Percentiles rank a stretch among this genome's conserved stretches.
These are phyloP conservation scores for Penicillium angulare DNA, from an alignment of 495 filamentous ascomycete genomes.

Conservation along the genomic window DNA sequence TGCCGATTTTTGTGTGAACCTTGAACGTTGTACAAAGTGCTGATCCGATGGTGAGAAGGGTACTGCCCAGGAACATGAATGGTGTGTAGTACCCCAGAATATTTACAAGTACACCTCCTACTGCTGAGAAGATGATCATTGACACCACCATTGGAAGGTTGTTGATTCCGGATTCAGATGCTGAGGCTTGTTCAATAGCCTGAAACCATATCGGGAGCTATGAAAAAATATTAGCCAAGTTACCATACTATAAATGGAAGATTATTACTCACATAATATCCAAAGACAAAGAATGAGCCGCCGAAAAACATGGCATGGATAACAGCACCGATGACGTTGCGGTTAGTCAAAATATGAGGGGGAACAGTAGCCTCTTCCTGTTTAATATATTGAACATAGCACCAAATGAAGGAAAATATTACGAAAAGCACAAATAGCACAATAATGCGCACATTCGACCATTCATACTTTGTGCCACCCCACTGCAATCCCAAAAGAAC, in stretches of 20 bases:
- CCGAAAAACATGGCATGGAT: constrained; percentile 58
- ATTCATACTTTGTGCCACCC: constrained; percentile 71
- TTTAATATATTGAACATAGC: constrained; percentile 62
- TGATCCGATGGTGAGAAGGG: constrained; percentile 61
- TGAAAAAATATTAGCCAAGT: too few species aligned
- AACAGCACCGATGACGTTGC: constrained; percentile 57
- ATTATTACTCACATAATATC: constrained; percentile 49
- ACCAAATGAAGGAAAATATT: constrained; percentile 60
- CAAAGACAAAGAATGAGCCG: constrained; percentile 61
- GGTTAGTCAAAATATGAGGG: constrained; percentile 65
- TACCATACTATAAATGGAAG: background rate
- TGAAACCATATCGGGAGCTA: constrained; percentile 91
- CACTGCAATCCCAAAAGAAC: constrained; percentile 79
- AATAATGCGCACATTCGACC: constrained; percentile 65
- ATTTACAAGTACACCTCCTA: constrained; percentile 59
- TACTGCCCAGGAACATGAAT: constrained; percentile 60
- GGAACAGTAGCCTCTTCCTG: constrained; percentile 78
- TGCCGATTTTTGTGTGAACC: constrained; percentile 43
- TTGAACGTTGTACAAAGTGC: constrained; percentile 67
- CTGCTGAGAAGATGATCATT: constrained; percentile 59
- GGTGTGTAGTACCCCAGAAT: constrained; percentile 73
- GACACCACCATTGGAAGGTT: constrained; percentile 72
- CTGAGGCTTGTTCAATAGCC: constrained; percentile 67
- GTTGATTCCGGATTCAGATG: constrained; percentile 70
- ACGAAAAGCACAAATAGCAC: constrained; percentile 66